A percentile compares a stretch with the other conserved stretches of the same genome.
Conservation (phyloP, 352 stramenopile genomes). For the Pythium chondricola region DNA sequence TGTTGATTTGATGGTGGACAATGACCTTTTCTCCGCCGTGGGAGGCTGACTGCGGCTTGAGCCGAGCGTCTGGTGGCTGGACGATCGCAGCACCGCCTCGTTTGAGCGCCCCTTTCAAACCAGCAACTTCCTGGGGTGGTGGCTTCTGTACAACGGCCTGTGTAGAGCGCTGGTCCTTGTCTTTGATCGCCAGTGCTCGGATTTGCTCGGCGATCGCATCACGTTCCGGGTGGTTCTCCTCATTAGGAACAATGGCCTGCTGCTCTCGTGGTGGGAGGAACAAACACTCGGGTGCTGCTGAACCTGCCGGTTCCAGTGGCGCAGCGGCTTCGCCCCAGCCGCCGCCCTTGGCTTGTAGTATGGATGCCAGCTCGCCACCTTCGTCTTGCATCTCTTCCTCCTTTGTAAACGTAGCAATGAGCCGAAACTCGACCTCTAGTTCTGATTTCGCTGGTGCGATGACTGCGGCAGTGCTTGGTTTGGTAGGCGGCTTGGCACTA, state of each 20-base stretch:
- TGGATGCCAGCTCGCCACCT: not conserved
- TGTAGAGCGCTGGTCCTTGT: not conserved
- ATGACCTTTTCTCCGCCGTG: slow-evolving; percentile 15
- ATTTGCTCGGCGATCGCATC: slow-evolving; percentile 18
- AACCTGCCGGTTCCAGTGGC: not conserved
- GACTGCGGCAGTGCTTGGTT: not conserved
- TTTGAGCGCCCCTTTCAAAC: slow-evolving; percentile 6
- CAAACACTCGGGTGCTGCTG: not conserved
- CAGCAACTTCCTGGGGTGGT: not conserved
- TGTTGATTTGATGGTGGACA: slow-evolving; percentile 11
- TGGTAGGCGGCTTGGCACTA: not conserved
- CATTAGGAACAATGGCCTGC: not conserved
- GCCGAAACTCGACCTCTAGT: slow-evolving; percentile 22
- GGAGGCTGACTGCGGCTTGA: not conserved
- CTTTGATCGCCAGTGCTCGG: not conserved
- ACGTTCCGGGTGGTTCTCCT: not conserved
- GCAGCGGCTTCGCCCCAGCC: slow-evolving; percentile 6
- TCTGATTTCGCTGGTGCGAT: not conserved
- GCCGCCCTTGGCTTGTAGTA: slow-evolving; percentile 12
- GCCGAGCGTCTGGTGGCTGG: not conserved
- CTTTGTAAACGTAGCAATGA: slow-evolving; percentile 13
- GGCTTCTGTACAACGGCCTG: not conserved
- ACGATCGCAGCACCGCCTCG: slow-evolving; percentile 15
- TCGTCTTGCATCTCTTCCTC: slow-evolving; percentile 12
- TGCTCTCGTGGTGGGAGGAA: slow-evolving; percentile 11